Percentiles rank a stretch among this genome's conserved stretches.
These are phyloP conservation scores for Xenosphaeropsis pyriputrescens DNA, from an alignment of 2,329 filamentous ascomycete species.

Conservation along the genomic window DNA sequence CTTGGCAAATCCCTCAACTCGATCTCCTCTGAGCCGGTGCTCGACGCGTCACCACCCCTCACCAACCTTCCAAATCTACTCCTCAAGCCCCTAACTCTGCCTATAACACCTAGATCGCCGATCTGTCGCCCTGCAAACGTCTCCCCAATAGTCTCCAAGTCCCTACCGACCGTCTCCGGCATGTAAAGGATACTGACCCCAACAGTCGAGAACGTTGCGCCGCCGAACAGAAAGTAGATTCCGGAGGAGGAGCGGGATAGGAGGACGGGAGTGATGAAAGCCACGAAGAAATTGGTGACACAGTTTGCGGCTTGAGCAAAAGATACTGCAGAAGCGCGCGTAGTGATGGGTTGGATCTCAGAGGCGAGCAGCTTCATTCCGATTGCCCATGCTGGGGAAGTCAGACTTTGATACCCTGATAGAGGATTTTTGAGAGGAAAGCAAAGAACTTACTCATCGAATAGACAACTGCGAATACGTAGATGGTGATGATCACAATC, in stretches of 20 bases:
- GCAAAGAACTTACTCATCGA: constrained; percentile 14
- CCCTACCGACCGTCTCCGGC: constrained; percentile 12
- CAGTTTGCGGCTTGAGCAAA: constrained; percentile 32
- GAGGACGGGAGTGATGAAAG: constrained; percentile 19
- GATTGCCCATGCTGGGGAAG: constrained; percentile 32
- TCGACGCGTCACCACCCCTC: too few relatives aligned
- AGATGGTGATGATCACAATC: constrained; percentile 35
- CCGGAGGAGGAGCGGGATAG: constrained; percentile 10
- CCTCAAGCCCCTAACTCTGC: too few relatives aligned
- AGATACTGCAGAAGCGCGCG: constrained; percentile 36
- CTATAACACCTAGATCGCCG: too few relatives aligned
- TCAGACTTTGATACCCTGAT: too few relatives aligned
- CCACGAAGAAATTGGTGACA: constrained; percentile 17
- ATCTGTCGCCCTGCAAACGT: neutral
- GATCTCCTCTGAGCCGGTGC: too few relatives aligned
- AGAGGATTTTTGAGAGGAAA: too few relatives aligned
- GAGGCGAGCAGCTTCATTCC: constrained; percentile 38
- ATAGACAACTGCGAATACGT: constrained; percentile 30
- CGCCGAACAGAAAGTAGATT: constrained; percentile 16
- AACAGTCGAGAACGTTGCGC: constrained; percentile 10
- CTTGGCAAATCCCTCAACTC: too few relatives aligned
- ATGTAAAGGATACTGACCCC: constrained; percentile 9
- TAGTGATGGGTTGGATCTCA: constrained; percentile 41
- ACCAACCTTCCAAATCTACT: too few relatives aligned
- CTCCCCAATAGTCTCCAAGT: constrained; percentile 9